Base-by-base conservation (phyloP, 345 rosid genomes). In the Carallia pectinifolia region DNA sequence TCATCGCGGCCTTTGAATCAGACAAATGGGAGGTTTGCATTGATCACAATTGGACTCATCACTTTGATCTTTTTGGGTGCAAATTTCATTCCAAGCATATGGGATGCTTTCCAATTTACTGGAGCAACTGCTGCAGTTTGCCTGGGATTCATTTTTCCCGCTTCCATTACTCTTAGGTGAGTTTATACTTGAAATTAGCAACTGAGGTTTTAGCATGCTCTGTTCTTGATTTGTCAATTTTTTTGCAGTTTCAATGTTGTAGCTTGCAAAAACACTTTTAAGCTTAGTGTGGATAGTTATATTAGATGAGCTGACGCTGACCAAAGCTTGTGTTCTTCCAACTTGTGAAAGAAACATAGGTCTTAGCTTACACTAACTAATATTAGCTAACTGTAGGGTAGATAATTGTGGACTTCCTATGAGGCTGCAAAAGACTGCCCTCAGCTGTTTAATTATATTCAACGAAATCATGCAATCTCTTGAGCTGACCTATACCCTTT, bases 51-150 rank as follows among this genome's bases (percentile, higher is more conserved):
- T 18, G 39, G 56, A 5, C 71, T 76, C 30, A 62, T 76, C n/a
- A 29, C 40, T 61, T 9, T 66, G 17, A 54, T 66, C 58, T 76
- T 66, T 53, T 38, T 71, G 63, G 80, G 72, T 65, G 75, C 80
- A 61, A 67, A 53, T 62, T 66, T 66, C 36, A 36, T 76, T 38
- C 75, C 76, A 1, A 71, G 36, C 53, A 66, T 71, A n/a, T 66
- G 76, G 80, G 60, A 61, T 66, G 75, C 66, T 47, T 76, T 76
- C 53, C 80, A 76, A 54, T 76, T 76, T 68, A 71, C 60, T 31
- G 76, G 62, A 53, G 75, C 76, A 44, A 76, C 80, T 39, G 61
- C 72, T 12, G 58, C 71, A 39, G 68, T 66, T 7, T 71, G 53
- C 37, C 52, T 76, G 19, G 75, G 71, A 12, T 76, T 66, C n/a